Evolutionary conservation across 1,139 yeast species (phyloP), one percentile per base, ranked within the genome.

Genomic region (Scheffersomyces lignicola): DNA sequence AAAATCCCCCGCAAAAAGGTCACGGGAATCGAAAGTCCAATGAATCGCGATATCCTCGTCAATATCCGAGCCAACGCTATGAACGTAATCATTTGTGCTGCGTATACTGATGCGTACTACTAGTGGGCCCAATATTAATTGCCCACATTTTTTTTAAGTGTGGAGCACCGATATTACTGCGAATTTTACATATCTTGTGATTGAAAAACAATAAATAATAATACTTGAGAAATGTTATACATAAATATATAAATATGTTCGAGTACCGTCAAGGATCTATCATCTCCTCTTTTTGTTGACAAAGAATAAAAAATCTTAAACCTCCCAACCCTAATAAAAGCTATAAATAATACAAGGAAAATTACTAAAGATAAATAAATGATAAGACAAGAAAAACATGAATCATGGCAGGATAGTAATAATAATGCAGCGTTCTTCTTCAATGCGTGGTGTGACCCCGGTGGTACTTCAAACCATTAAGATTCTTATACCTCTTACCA

Each of bases 391-490:
- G 23, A 20, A 12, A 15, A 23, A 15, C 16, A 20, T 8, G 16
- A 28, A 7, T 15, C 23, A 32, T 13, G 32, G 24, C 23, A 31
- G 26, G 15, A 34, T 28, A 31, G 21, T 18, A 29, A 31, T 23
- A 13, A 18, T 18, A 23, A 18, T 14, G 12, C 28, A 15, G 16
- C 18, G 26, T 12, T 17, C 13, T 5, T 16, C 38, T 16, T 65
- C 62, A 90, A 70, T 92, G 97, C 30, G 97, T 90, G 14, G 97
- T 84, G 62, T 92, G 99, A 17, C 97, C 97, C 51, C 97, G 78
- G 60, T 92, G 99, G 60, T 92, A 92, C 64, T 92, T 92, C 60
- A 92, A 75, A 24, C 99, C 99, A 60, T 92, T 92, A 53, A 92
- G 72, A 58, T 92, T 92, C 73, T 94, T 92, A 67, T 92, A 92